Conservation (phyloP, 1,139 yeast species). For the Hansenula sp. region DNA sequence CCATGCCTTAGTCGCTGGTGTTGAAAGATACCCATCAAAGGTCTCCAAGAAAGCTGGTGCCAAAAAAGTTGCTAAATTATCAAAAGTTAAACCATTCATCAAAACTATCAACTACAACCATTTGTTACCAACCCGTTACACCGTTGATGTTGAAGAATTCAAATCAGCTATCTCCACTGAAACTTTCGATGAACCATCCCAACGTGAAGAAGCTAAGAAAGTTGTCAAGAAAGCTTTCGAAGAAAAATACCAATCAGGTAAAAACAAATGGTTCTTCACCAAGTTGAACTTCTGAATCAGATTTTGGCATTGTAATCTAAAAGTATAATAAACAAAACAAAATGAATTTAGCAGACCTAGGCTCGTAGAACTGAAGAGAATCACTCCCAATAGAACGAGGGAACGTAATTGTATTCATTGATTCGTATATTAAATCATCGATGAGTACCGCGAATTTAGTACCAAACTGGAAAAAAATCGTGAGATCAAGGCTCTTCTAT, state of each 20-base stretch:
- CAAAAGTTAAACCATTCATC: conserved; percentile 98
- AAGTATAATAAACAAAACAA: background rate
- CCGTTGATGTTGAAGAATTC: conserved; percentile 94
- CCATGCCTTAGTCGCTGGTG: conserved; percentile 99
- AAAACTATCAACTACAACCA: conserved; percentile 99
- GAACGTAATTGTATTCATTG: too few relatives aligned
- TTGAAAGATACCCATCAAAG: conserved; percentile 98
- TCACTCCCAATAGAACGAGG: too few relatives aligned
- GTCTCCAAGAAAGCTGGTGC: conserved; percentile 94
- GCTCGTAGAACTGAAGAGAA: too few relatives aligned
- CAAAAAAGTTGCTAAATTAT: conserved; percentile 95
- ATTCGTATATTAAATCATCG: too few relatives aligned
- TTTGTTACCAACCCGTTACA: conserved; percentile 99
- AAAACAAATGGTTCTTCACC: conserved; percentile 99
- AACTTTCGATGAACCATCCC: conserved; percentile 96
- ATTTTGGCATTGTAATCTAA: conserved; percentile 23
- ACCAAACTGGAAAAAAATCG: too few relatives aligned
- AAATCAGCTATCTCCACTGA: conserved; percentile 89
- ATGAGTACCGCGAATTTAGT: too few relatives aligned
- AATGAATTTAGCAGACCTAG: too few relatives aligned
- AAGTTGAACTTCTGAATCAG: conserved; percentile 77
- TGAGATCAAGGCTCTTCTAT: too few relatives aligned
- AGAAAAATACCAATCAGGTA: conserved; percentile 99
- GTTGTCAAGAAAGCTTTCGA: conserved; percentile 98
- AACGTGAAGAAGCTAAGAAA: conserved; percentile 99